Base-by-base conservation (phyloP, 2,329 filamentous ascomycete genomes). In the Rhynchosporium agropyri region DNA sequence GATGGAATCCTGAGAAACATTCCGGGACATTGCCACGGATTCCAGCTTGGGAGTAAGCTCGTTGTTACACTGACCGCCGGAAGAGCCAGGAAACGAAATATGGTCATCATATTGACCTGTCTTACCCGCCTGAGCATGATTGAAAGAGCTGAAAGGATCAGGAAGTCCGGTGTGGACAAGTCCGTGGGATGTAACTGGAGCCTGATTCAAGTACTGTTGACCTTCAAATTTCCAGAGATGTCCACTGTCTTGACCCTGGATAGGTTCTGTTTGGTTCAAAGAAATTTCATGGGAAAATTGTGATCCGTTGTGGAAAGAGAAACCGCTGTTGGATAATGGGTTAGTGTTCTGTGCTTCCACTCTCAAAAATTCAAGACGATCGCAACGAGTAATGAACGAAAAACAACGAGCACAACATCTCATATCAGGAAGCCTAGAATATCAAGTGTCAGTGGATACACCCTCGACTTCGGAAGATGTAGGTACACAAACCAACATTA, bases 321-420 rank as follows among this genome's bases (percentile, higher is more conserved):
- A 69, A 60, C 63, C 65, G 71, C 72, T 74, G 70, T 65, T 73
- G 66, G 48, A 70, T 70, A 62, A 26, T 65, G 60, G 70, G 72
- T 75, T 70, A 75, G 73, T 75, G 67, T 73, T 62, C 68, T 72
- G 68, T 72, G 62, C 67, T 63, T 65, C 69, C 70, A 70, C 69
- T 68, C 58, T 62, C 63, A 50, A 9, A 66, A 60, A 67, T 51
- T 9, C 8, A 58, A 48, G 12, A 8, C n/a, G 49, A 49, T 45
- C 26, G 62, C 61, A 68, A 65, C 20, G 28, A 46, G 55, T 63
- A 61, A 63, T 65, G 38, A 62, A 65, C 31, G 61, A 64, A 57
- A 63, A 56, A 45, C 45, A 58, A 60, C 67, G 31, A 63, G 63
- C 59, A 66, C 48, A 65, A 67, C 63, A 67, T 67, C 64, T 58